These are phyloP conservation scores for Clitoria ternatea DNA, from an alignment of 306 rosid genomes.

Conservation along the genomic window DNA sequence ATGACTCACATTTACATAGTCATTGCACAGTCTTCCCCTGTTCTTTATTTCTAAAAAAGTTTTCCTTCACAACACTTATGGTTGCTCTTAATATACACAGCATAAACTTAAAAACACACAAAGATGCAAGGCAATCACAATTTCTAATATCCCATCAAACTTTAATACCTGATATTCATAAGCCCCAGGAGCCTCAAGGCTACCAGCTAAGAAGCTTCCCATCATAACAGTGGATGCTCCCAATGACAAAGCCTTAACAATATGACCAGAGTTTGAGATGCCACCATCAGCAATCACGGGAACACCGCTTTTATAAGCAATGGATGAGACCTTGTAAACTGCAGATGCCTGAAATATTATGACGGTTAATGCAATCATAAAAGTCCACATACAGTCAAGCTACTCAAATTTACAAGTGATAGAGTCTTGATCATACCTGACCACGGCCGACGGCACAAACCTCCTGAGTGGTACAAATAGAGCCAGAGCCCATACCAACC, in stretches of 20 bases:
- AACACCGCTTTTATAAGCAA: slow-evolving; percentile 70
- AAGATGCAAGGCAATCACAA: background rate
- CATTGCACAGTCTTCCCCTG: background rate
- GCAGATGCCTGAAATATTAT: slow-evolving; percentile 86
- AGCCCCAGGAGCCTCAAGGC: slow-evolving; percentile 87
- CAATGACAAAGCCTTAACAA: slow-evolving; percentile 79
- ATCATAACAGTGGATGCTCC: slow-evolving; percentile 96
- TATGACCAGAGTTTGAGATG: slow-evolving; percentile 85
- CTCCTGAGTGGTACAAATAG: slow-evolving; percentile 95
- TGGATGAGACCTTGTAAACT: slow-evolving; percentile 75
- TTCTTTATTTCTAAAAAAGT: background rate
- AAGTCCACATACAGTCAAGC: background rate
- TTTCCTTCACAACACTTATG: background rate
- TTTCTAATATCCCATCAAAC: background rate
- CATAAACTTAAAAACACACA: background rate
- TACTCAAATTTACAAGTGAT: too few relatives aligned
- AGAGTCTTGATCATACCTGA: slow-evolving; percentile 81
- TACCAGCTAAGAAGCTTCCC: slow-evolving; percentile 96
- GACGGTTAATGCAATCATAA: background rate
- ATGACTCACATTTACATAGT: background rate
- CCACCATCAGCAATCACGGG: slow-evolving; percentile 97
- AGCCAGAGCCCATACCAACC: slow-evolving; percentile 97
- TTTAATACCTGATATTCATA: slow-evolving; percentile 62
- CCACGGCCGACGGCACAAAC: slow-evolving; percentile 96
- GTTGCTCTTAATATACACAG: background rate